Evolutionary conservation across 441 rosid species (phyloP).

Genomic region (Capsella rubella): DNA sequence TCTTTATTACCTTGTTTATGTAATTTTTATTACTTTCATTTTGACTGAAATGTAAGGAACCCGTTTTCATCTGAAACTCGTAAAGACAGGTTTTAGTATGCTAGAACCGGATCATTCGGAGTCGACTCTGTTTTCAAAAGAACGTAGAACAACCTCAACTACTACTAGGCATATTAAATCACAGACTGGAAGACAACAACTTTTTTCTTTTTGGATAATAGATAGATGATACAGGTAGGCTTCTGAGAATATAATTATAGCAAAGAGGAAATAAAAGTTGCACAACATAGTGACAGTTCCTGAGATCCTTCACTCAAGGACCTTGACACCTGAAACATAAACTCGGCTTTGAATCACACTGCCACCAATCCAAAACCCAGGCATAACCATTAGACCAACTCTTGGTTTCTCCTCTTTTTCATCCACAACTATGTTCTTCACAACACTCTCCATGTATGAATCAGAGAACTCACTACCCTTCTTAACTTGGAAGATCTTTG

Average conservation of each 20-base stretch:
- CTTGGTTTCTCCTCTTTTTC: conserved; percentile 66
- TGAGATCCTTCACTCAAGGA: conserved; percentile 58
- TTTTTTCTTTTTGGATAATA: background rate
- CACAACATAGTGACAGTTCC: conserved; percentile 36
- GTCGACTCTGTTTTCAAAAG: no score
- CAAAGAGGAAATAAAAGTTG: conserved; percentile 36
- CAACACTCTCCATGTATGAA: conserved; percentile 87
- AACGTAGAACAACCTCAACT: no score
- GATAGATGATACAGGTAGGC: background rate
- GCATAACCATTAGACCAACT: conserved; percentile 93
- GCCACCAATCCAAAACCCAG: conserved; percentile 86
- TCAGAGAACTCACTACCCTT: conserved; percentile 84
- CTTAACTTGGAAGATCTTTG: conserved; percentile 79
- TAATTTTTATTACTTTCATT: conserved; percentile 7
- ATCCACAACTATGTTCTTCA: conserved; percentile 66
- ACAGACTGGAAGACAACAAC: background rate
- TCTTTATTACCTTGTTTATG: conserved; percentile 16
- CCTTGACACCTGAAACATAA: conserved; percentile 83
- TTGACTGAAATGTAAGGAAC: conserved; percentile 24
- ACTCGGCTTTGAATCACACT: conserved; percentile 82
- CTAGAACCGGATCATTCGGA: no score
- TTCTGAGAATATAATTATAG: conserved; percentile 9
- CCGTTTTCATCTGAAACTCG: background rate
- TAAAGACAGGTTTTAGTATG: background rate
- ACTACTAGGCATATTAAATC: background rate